Conservation (phyloP, 2,329 filamentous ascomycete species). For the Capronia americana region DNA sequence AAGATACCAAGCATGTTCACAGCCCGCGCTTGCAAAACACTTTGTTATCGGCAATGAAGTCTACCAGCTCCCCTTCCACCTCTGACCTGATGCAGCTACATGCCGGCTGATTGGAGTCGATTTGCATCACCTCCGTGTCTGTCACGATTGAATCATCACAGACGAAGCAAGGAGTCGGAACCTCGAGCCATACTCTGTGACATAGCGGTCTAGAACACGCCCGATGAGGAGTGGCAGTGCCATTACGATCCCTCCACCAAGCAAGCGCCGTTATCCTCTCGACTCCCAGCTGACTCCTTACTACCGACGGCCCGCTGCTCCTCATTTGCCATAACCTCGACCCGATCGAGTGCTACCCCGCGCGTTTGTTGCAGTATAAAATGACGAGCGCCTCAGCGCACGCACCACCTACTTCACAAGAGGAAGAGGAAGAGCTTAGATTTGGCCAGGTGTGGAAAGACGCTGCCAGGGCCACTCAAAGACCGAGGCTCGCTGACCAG, state of each 20-base stretch:
- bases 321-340: conserved; percentile 16
- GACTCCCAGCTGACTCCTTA: conserved; percentile 18
- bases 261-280: conserved; percentile 4
- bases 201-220: conserved; percentile 24
- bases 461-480: conserved; percentile 29
- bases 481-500: conserved; percentile 25
- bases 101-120: conserved; percentile 32
- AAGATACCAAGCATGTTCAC: conserved; percentile 29
- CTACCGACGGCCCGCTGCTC: conserved; percentile 15
- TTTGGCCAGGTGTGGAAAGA: conserved; percentile 39
- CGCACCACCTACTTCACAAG: conserved; percentile 19
- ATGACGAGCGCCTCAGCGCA: conserved; percentile 29
- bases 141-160: conserved; percentile 12
- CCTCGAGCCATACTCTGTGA: background rate
- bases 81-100: conserved; percentile 38
- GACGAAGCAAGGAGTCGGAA: background rate
- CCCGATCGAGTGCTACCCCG: conserved; percentile 26
- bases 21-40: conserved; percentile 22
- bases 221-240: conserved; percentile 30
- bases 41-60: conserved; percentile 27
- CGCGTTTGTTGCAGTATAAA: conserved; percentile 14
- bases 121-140: background rate
- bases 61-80: conserved; percentile 27
- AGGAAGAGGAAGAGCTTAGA: conserved; percentile 36
- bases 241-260: conserved; percentile 20